Evolutionary conservation across 192 early-diverging fungal genomes (phyloP).

Genomic region (Coemansia sp.): DNA sequence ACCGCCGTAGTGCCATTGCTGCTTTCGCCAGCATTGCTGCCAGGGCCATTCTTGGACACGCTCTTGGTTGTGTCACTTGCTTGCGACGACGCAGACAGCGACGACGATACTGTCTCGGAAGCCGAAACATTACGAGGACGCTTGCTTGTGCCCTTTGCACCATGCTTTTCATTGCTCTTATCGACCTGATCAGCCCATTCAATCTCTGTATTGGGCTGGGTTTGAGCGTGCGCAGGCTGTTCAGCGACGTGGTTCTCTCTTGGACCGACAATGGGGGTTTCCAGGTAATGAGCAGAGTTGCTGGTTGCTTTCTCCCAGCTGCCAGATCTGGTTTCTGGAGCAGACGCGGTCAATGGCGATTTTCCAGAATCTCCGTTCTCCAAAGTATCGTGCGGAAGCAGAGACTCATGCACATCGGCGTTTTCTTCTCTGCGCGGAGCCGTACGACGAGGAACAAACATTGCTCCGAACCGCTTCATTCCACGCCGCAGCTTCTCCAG

Average conservation of each 20-base stretch:
- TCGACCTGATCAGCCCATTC: conserved; percentile 32
- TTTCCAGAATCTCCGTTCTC: neutral
- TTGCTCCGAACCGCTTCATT: conserved; percentile 38
- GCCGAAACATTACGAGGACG: neutral
- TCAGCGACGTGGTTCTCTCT: neutral
- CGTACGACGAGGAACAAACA: conserved; percentile 15
- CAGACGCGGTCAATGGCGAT: conserved; percentile 2
- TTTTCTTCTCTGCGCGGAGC: neutral
- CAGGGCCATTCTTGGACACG: neutral
- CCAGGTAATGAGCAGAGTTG: neutral
- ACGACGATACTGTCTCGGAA: neutral
- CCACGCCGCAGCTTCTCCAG: conserved; percentile 38
- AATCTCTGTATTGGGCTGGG: neutral
- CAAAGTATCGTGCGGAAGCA: neutral
- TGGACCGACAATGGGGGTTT: neutral
- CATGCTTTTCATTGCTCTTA: neutral
- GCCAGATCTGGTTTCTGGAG: neutral
- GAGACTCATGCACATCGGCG: neutral
- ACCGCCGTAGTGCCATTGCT: conserved; percentile 11
- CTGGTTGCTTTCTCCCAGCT: neutral
- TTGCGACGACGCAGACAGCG: neutral
- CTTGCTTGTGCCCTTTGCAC: neutral
- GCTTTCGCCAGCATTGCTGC: neutral
- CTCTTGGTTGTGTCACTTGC: conserved; percentile 15
- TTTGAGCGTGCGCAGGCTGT: neutral